Conservation (phyloP, 805 yeast genomes). For the Candida awuae region DNA sequence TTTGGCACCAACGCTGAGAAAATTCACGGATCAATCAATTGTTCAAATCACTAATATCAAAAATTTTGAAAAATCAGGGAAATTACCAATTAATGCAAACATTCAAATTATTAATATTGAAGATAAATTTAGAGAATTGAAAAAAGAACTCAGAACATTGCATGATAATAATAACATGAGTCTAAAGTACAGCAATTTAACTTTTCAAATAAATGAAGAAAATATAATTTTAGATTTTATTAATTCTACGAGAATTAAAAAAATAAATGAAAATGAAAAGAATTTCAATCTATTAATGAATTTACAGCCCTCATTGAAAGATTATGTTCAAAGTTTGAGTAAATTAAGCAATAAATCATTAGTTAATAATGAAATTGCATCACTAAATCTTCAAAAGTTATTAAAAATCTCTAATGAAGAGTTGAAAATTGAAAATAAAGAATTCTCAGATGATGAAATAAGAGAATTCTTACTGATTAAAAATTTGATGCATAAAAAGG, state of each 20-base stretch:
- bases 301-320: constrained; percentile 20
- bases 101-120: constrained; percentile 44
- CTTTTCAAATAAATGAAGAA: constrained; percentile 60
- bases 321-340: constrained; percentile 27
- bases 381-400: constrained; percentile 40
- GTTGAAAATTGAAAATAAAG: constrained; percentile 15
- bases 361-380: constrained; percentile 24
- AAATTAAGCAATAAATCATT: constrained; percentile 28
- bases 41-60: constrained; percentile 44
- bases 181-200: constrained; percentile 25
- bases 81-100: constrained; percentile 35
- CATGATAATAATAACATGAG: constrained; percentile 6
- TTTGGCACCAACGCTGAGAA: constrained; percentile 39
- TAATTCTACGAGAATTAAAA: constrained; percentile 38
- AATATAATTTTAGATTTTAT: constrained; percentile 65
- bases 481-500: constrained; percentile 57
- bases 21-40: constrained; percentile 42
- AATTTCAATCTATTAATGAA: constrained; percentile 25
- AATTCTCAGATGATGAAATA: constrained; percentile 32
- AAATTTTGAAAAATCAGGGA: constrained; percentile 33
- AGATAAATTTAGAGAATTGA: constrained; percentile 26
- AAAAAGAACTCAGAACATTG: constrained; percentile 1
- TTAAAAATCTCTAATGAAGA: constrained; percentile 32
- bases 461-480: constrained; percentile 48
- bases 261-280: constrained; percentile 25